Conservation (phyloP, 352 stramenopile genomes). For the Phytophthora idaei region DNA sequence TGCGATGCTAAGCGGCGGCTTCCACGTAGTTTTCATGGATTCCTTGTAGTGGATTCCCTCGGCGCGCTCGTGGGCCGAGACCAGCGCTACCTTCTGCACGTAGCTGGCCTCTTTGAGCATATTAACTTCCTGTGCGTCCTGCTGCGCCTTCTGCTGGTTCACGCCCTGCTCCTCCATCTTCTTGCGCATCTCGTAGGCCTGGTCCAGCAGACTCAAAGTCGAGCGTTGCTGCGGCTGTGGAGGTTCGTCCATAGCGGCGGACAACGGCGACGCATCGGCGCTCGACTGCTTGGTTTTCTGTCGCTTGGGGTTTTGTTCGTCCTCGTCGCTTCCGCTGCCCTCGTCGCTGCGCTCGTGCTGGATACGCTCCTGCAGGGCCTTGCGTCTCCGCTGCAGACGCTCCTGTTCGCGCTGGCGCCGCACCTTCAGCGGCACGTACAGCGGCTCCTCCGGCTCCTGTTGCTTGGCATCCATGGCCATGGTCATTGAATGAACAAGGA, state of each 20-base stretch:
- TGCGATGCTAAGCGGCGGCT: constrained; percentile 85
- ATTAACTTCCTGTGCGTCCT: constrained; percentile 88
- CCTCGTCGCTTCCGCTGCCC: constrained; percentile 27
- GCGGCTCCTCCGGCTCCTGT: constrained; percentile 37
- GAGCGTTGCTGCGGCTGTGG: constrained; percentile 47
- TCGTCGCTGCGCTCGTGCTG: constrained; percentile 46
- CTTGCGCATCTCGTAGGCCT: constrained; percentile 87
- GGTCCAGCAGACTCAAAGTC: constrained; percentile 77
- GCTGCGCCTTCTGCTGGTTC: constrained; percentile 80
- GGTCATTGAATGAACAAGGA: constrained; percentile 2
- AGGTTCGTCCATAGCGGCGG: constrained; percentile 1
- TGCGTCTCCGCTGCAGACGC: constrained; percentile 55
- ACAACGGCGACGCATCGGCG: constrained; percentile 7
- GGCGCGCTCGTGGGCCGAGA: constrained; percentile 92
- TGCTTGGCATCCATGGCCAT: constrained; percentile 11
- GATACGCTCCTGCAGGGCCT: constrained; percentile 58
- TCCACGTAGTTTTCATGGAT: constrained; percentile 92
- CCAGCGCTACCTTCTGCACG: constrained; percentile 96
- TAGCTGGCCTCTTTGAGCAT: constrained; percentile 96
- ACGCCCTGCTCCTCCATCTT: constrained; percentile 72
- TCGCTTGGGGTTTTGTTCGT: constrained; percentile 27
- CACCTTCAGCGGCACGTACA: constrained; percentile 87
- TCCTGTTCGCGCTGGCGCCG: constrained; percentile 74
- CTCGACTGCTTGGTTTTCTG: constrained; percentile 8
- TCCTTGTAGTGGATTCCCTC: constrained; percentile 93